phyloP scores from a whole-genome alignment of 371 early-diverging fungal species.

The Dinochytrium kinnereticum region DNA sequence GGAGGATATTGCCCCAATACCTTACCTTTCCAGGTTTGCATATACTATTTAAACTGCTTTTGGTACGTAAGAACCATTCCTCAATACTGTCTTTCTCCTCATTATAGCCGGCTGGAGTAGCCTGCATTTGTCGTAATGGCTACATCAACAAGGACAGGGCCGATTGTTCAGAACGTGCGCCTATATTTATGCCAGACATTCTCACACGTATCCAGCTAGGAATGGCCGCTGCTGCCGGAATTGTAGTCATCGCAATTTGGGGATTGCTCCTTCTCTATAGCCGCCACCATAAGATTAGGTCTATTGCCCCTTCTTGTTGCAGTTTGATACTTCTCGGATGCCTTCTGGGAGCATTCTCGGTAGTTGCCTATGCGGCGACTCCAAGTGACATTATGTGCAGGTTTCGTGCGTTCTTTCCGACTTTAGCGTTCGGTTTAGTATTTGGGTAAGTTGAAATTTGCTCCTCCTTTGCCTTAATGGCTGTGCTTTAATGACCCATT shows the following conservation, averaged over 20 bases:
- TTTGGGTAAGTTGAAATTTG: slow-evolving; percentile 17
- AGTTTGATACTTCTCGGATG: slow-evolving; percentile 21
- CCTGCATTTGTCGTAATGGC: slow-evolving; percentile 7
- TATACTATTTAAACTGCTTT: background rate
- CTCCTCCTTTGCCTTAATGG: background rate
- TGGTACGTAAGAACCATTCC: background rate
- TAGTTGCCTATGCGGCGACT: slow-evolving; percentile 12
- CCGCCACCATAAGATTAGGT: slow-evolving; percentile 2
- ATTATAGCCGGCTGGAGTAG: background rate
- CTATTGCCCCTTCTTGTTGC: slow-evolving; percentile 22
- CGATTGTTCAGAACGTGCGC: slow-evolving; percentile 17
- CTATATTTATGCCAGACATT: background rate
- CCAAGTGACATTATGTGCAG: slow-evolving; percentile 10
- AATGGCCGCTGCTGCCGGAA: background rate
- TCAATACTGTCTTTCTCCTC: background rate
- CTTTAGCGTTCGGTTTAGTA: slow-evolving; percentile 23
- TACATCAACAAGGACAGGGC: background rate
- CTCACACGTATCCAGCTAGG: background rate
- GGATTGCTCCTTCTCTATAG: background rate
- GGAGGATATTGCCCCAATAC: slow-evolving; percentile 3
- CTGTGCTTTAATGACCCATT: background rate
- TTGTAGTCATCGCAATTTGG: slow-evolving; percentile 2
- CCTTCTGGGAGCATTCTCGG: slow-evolving; percentile 6
- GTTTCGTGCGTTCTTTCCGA: background rate
- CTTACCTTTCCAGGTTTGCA: slow-evolving; percentile 3